Conservation (phyloP, 257 asterid species). For the Solanum virginianum region DNA sequence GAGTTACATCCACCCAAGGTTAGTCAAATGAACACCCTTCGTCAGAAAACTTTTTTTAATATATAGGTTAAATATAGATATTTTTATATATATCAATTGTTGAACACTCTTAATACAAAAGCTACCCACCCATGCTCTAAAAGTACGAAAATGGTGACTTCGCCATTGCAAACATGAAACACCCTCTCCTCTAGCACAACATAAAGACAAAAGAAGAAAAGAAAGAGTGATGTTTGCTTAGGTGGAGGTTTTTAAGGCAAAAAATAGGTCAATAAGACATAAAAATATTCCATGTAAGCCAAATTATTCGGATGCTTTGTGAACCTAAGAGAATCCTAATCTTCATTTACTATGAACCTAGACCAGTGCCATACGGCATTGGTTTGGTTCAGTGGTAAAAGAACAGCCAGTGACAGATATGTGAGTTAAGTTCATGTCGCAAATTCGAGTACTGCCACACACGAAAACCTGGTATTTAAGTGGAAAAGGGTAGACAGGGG, state of each 20-base stretch:
- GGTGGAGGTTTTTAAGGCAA: background rate
- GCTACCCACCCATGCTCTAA: no score
- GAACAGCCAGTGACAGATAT: background rate
- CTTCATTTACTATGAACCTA: background rate
- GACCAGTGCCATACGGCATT: background rate
- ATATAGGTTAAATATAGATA: no score
- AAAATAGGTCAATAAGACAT: background rate
- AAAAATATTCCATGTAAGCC: background rate
- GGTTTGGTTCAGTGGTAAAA: background rate
- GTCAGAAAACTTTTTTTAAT: no score
- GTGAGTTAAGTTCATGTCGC: background rate
- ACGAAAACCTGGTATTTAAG: background rate
- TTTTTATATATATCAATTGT: no score
- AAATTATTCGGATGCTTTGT: background rate
- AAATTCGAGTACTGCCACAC: background rate
- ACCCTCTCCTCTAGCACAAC: background rate
- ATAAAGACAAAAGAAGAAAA: background rate
- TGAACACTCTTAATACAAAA: no score
- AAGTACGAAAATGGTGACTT: no score
- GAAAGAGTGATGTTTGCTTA: background rate
- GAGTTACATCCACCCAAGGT: no score
- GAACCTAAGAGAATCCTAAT: background rate
- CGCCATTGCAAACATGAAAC: no score
- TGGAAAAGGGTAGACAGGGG: background rate
- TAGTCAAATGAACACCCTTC: no score